Evolutionary conservation across 441 rosid species (phyloP), one percentile per base, ranked within the genome.

Genomic region (Adansonia gregorii): DNA sequence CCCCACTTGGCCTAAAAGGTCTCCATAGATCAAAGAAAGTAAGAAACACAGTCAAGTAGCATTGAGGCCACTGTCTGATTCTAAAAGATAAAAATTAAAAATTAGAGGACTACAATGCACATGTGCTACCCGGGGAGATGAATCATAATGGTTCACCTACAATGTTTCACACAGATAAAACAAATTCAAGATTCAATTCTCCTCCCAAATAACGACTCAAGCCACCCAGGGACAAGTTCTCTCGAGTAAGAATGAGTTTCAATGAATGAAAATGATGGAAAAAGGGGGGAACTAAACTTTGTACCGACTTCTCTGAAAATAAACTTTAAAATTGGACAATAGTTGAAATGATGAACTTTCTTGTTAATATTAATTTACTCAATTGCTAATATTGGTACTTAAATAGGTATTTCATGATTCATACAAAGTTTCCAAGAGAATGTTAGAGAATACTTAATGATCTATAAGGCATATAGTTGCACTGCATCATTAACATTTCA

Each of bases 141-240:
- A 71, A 64, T 76, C 73, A 54, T 78, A 67, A 82, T 63, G 79
- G 52, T 80, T 81, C 86, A 86, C 79, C 89, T 71, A 85, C 84
- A 64, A 73, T 59, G 79, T 78, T 68, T 63, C 45, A 46, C 24
- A 52, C 35, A 14, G 78, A 60, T 65, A 60, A 74, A 78, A 75
- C 39, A 43, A 31, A 41, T 22, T 35, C 6, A 31, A 48, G 69
- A 75, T 39, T 66, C 67, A 54, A 59, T 66, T 39, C 31, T 7
- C 46, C 55, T 48, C 17, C 8, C 9, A 22, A 19, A 7, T 8
- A 73, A 24, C 45, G 64, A 52, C 24, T 4, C 8, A 59, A 46
- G 67, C 27, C 45, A 65, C 20, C 24, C 24, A 56, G 6, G 31
- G 55, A 41, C 20, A 56, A 39, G 20, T 12, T 58, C 54, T 43